These are phyloP conservation scores for Crataegus laevigata DNA, from an alignment of 306 rosid species.

Conservation along the genomic window DNA sequence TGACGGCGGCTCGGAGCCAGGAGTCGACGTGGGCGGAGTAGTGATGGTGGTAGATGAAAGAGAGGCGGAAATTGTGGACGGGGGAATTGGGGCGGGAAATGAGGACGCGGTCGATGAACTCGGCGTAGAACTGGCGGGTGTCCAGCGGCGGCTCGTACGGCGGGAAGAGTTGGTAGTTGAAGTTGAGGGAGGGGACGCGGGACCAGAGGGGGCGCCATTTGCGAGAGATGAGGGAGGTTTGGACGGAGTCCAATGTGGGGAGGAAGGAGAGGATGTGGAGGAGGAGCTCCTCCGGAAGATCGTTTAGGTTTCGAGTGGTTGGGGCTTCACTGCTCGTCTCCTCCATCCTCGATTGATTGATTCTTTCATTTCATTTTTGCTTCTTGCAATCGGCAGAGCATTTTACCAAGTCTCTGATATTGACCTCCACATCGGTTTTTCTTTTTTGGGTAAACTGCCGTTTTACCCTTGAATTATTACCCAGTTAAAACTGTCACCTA, in stretches of 20 bases:
- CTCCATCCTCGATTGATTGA: not conserved
- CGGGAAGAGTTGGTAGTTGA: constrained; percentile 1
- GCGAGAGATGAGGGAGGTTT: not conserved
- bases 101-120: constrained; percentile 3
- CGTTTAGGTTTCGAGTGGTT: not conserved
- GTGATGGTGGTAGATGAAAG: not conserved
- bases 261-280: not conserved
- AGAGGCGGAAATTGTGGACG: not conserved
- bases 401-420: too few relatives aligned
- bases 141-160: not conserved
- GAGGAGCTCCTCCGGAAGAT: not conserved
- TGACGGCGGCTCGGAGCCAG: not conserved
- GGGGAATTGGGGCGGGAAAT: not conserved
- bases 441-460: too few relatives aligned
- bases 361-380: too few relatives aligned
- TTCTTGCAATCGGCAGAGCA: too few relatives aligned
- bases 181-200: not conserved
- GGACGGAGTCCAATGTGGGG: not conserved
- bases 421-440: too few relatives aligned
- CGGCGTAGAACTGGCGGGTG: not conserved
- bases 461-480: too few relatives aligned
- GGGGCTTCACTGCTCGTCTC: not conserved
- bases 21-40: not conserved
- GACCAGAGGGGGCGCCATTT: not conserved
- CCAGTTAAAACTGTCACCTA: too few relatives aligned